Evolutionary conservation across 768 basidiomycete genomes (phyloP), one percentile per base, ranked within the genome.

Genomic region (Serendipita sp.): DNA sequence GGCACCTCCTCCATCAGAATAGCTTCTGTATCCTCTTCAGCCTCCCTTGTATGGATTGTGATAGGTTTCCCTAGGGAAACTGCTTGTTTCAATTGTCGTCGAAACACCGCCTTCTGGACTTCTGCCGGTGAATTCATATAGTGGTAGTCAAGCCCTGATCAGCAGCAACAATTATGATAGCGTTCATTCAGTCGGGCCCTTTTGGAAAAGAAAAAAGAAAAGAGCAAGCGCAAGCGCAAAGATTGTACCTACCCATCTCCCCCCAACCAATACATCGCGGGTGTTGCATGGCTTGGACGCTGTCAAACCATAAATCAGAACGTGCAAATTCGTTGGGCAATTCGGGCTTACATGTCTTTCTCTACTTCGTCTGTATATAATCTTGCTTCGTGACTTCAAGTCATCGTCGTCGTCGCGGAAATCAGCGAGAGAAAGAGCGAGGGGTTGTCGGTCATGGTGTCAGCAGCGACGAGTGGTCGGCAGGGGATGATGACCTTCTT

Each of bases 261-360:
- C 91, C 91, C 85, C 86, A 88, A 2, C 89, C 88, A 4, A 92
- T 89, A 69, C 89, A 91, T 10, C 85, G 82, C 1, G 88, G 86
- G 69, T 91, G 89, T 0, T 76, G 51, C 82, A 90, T 88, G 1
- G 89, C 89, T 70, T 84, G 83, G 60, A 88, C n/a, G 7, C 48
- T 51, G 30, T 51, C 5, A 51, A 5, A 8, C 5, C 41, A 13
- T 41, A 5, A 32, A n/a, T 5, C 7, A 51, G 30, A 8, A 18
- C 48, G 8, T 5, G 48, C n/a, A 7, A 18, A 8, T 8, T 51
- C 30, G 8, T 18, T 51, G 48, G 30, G n/a, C 48, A 32, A 16
- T 60, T 44, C 48, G 23, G 18, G 75, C 83, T 47, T 68, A 85
- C 86, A 91, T 83, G 2, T 84, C 80, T 28, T 74, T 75, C 71